Evolutionary conservation across 2,329 filamentous ascomycete species (phyloP), one percentile per base, ranked within the genome.

Genomic region (Aspergillus costaricaensis): DNA sequence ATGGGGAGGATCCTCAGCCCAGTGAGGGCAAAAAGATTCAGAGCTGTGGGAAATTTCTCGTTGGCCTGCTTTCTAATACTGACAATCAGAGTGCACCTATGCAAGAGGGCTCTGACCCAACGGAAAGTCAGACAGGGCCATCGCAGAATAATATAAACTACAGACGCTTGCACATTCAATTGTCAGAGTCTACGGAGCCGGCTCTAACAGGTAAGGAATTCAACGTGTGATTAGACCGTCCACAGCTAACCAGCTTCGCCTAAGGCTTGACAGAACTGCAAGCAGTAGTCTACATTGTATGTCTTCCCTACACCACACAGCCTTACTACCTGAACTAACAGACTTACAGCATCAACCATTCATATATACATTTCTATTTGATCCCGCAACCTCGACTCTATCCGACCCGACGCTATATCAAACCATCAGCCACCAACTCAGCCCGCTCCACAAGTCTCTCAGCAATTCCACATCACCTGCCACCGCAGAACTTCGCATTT

Each of bases 321-420:
- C 38, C 12, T 39, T 14, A 19, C 7, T 39, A 12, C 32, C 6
- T 15, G 59, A 56, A n/a, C 68, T 67, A 50, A 61, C 38, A 10
- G 21, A n/a, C 30, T 25, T 66, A 59, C 64, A 77, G 71, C 72
- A 79, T 61, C 78, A 77, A 72, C 81, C 81, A n/a, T 83, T 83
- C 62, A 78, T 82, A 63, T 82, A 81, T 64, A 79, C 79, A 5
- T 82, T 82, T 61, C 72, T 83, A 21, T 82, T 82, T 64, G 76
- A 81, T 51, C 70, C 76, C 5, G 68, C 76, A 50, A 79, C 79
- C 8, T 70, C 76, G 6, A 72, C 74, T 38, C 70, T 83, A 17
- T 68, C 73, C 5, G 74, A 77, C 12, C 74, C 77, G 15, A 70
- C 75, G 4, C 79, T 82, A 61, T 83, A 83, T 66, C 75, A 78